phyloP scores from a whole-genome alignment of 179 eudicot species.

The Actinidia chinensis region DNA sequence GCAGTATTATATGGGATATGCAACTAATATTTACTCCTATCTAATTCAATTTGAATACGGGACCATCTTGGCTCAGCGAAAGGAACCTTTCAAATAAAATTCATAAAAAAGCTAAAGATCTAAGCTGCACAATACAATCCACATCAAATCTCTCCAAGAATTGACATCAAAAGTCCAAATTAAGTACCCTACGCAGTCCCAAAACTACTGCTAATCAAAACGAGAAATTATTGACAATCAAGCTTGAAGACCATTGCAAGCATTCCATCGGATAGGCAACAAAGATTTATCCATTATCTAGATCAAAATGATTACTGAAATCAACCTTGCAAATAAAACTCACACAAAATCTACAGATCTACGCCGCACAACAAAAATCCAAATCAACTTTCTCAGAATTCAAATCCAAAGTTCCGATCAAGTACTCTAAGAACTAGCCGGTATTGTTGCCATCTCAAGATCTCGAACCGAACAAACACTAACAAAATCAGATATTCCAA shows the following conservation, averaged over 20 bases:
- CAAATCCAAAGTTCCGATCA: not conserved
- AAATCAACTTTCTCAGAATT: not conserved
- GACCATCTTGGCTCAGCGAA: not conserved
- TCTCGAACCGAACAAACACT: not conserved
- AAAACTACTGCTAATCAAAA: not conserved
- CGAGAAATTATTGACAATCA: not conserved
- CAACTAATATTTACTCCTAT: not conserved
- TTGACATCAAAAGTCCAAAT: not conserved
- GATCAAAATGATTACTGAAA: not conserved
- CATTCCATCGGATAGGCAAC: too few species aligned
- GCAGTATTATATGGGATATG: not conserved
- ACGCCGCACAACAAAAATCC: not conserved
- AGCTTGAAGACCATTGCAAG: not conserved
- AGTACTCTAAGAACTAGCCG: too few species aligned
- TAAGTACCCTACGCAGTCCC: not conserved
- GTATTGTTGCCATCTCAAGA: too few species aligned
- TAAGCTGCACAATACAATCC: not conserved
- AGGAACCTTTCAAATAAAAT: not conserved
- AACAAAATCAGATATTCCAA: not conserved
- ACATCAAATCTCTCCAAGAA: not conserved
- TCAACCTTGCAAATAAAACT: not conserved
- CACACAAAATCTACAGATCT: too few species aligned
- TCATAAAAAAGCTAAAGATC: not conserved
- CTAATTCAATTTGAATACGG: not conserved
- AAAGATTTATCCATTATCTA: too few species aligned